Evolutionary conservation across 345 rosid genomes (phyloP).

Genomic region (Aethionema arabicum): DNA sequence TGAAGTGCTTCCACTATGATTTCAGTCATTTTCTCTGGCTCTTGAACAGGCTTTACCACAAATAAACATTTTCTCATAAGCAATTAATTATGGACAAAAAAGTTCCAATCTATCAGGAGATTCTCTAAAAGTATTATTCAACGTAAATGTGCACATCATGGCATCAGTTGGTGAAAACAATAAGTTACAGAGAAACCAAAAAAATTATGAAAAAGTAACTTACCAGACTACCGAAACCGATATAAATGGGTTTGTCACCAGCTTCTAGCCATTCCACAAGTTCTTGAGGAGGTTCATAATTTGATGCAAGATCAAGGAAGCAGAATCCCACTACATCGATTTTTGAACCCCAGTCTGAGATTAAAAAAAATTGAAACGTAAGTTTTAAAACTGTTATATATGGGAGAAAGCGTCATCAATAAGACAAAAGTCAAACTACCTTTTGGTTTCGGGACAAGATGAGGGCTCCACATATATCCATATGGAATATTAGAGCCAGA

Average conservation of each 20-base stretch:
- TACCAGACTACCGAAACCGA: conserved; percentile 99
- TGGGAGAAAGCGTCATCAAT: neutral
- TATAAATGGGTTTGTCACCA: conserved; percentile 88
- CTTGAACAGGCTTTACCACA: conserved; percentile 73
- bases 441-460: conserved; percentile 98
- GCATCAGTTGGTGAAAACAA: neutral
- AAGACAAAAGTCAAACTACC: conserved; percentile 45
- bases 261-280: conserved; percentile 88
- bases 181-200: neutral
- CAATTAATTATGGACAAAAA: neutral
- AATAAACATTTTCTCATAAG: conserved; percentile 18
- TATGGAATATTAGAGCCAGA: conserved; percentile 82
- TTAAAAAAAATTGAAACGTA: conserved; percentile 21
- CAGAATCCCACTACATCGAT: conserved; percentile 97
- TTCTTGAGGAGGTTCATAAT: conserved; percentile 89
- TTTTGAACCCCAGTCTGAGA: conserved; percentile 94
- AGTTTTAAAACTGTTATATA: conserved; percentile 3
- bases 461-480: conserved; percentile 99
- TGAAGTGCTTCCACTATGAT: conserved; percentile 74
- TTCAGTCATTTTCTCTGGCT: conserved; percentile 85
- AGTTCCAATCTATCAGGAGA: neutral
- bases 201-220: conserved; percentile 40
- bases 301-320: conserved; percentile 98
- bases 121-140: neutral
- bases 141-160: neutral